phyloP scores from a whole-genome alignment of 208 protist genomes.

The Lotmaria passim region DNA sequence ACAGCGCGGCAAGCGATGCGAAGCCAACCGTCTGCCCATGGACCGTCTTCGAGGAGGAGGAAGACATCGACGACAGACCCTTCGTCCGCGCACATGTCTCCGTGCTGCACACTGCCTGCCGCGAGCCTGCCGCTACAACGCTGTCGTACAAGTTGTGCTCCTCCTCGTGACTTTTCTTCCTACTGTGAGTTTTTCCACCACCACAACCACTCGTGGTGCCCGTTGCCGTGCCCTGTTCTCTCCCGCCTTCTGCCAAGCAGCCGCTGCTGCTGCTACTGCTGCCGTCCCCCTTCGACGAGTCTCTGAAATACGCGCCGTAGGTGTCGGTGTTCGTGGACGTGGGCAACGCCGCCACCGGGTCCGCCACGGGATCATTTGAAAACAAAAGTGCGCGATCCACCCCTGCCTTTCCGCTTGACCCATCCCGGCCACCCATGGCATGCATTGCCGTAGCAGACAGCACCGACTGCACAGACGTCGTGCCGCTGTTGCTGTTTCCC shows the following conservation, averaged over 20 bases:
- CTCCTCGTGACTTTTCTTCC: neutral
- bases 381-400: slow-evolving; percentile 26
- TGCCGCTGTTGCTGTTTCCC: too few relatives aligned
- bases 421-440: neutral
- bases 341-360: slow-evolving; percentile 19
- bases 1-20: neutral
- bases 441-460: neutral
- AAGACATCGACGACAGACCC: neutral
- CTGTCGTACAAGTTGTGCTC: slow-evolving; percentile 51
- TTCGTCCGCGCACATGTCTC: neutral
- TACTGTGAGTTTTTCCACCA: neutral
- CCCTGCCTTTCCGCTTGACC: neutral
- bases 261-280: too few relatives aligned
- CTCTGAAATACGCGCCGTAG: slow-evolving; percentile 23
- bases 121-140: slow-evolving; percentile 4
- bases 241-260: neutral
- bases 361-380: slow-evolving; percentile 20
- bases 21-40: neutral
- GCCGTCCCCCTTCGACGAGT: neutral
- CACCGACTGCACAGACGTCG: neutral
- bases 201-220: neutral
- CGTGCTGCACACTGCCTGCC: neutral
- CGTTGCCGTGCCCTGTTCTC: too few relatives aligned
- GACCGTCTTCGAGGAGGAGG: too few relatives aligned
- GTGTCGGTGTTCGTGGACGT: slow-evolving; percentile 30